Percentiles rank a stretch among this genome's conserved stretches.
Conservation (phyloP, 2,329 filamentous ascomycete genomes). For the Microthyrium microscopicum region DNA sequence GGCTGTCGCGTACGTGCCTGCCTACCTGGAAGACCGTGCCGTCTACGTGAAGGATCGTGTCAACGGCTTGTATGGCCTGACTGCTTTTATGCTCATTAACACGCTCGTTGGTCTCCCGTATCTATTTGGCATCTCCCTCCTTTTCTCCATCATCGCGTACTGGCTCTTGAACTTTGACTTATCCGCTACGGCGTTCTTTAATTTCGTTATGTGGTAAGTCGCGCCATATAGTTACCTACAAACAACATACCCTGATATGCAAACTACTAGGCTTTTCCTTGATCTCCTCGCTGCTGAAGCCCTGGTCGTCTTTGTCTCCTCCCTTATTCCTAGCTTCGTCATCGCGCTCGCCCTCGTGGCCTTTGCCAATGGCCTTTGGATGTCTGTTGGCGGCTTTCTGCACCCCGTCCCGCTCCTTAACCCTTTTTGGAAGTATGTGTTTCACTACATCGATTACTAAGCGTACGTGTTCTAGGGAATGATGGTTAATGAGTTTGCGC, state of each 20-base stretch:
- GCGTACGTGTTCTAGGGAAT: conserved; percentile 77
- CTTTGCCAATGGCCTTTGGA: conserved; percentile 81
- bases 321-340: conserved; percentile 63
- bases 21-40: conserved; percentile 62
- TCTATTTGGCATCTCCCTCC: conserved; percentile 57
- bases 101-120: conserved; percentile 71
- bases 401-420: conserved; percentile 58
- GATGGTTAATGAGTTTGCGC: conserved; percentile 77
- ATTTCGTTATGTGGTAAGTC: conserved; percentile 69
- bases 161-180: conserved; percentile 65
- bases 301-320: conserved; percentile 60
- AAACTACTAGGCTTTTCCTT: conserved; percentile 74
- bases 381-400: conserved; percentile 71
- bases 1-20: conserved; percentile 63
- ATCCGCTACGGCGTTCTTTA: conserved; percentile 50
- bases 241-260: too few relatives aligned
- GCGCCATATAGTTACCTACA: too few relatives aligned
- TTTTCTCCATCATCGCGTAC: conserved; percentile 64
- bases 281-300: conserved; percentile 70
- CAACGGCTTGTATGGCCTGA: conserved; percentile 65
- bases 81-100: conserved; percentile 59
- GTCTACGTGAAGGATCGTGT: conserved; percentile 61
- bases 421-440: conserved; percentile 72
- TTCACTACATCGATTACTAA: conserved; percentile 81
- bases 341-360: conserved; percentile 63